phyloP scores from a whole-genome alignment of 2,329 filamentous ascomycete species.

The Beauveria bassiana region DNA sequence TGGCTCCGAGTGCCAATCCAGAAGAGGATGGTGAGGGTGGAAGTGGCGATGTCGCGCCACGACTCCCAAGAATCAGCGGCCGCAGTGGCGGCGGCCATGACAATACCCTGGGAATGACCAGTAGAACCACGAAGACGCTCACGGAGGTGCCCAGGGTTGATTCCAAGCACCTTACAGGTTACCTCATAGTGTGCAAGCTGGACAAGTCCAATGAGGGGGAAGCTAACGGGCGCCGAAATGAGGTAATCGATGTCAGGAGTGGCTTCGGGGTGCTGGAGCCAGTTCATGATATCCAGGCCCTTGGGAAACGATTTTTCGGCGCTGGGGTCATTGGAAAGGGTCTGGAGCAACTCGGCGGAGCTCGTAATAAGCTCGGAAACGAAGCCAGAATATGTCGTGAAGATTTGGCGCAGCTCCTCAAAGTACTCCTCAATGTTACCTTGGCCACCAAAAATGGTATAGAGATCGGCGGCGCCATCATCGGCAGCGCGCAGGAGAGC shows the following conservation, averaged over 20 bases:
- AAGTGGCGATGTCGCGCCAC: slow-evolving; percentile 70
- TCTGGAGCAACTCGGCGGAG: slow-evolving; percentile 81
- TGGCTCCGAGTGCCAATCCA: slow-evolving; percentile 98
- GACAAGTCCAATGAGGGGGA: slow-evolving; percentile 91
- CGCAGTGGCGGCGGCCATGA: slow-evolving; percentile 86
- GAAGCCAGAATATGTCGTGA: slow-evolving; percentile 84
- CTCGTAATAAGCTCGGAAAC: slow-evolving; percentile 76
- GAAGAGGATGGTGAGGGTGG: slow-evolving; percentile 87
- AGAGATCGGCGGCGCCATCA: slow-evolving; percentile 76
- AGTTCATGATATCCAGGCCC: slow-evolving; percentile 89
- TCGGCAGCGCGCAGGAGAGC: slow-evolving; percentile 83
- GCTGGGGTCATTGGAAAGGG: slow-evolving; percentile 70
- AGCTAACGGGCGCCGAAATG: slow-evolving; percentile 88
- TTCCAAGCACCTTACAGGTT: slow-evolving; percentile 83
- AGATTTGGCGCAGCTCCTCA: slow-evolving; percentile 87
- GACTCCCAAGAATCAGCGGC: slow-evolving; percentile 90
- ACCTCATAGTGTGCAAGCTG: slow-evolving; percentile 95
- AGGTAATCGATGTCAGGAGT: slow-evolving; percentile 93
- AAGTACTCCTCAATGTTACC: slow-evolving; percentile 99
- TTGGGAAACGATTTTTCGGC: slow-evolving; percentile 96
- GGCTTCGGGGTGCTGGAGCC: slow-evolving; percentile 81
- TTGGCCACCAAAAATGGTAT: slow-evolving; percentile 93
- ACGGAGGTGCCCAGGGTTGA: slow-evolving; percentile 80
- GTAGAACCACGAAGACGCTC: slow-evolving; percentile 82
- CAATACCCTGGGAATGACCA: slow-evolving; percentile 92